Base-by-base conservation (phyloP, 192 early-diverging fungal species). In the Entomortierella beljakovae region DNA sequence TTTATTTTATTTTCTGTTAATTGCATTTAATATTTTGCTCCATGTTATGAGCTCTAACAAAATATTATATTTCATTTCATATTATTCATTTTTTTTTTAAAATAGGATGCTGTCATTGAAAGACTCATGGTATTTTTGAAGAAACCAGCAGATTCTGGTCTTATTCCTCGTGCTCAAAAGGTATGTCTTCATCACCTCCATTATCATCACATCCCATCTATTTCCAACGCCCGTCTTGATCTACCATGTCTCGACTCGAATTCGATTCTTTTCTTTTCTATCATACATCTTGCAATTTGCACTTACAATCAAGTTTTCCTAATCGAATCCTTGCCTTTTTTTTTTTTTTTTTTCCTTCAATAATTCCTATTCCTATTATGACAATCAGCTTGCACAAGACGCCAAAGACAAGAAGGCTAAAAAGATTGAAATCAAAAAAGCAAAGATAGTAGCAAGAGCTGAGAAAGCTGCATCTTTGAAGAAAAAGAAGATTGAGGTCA, bases 341-440 rank as follows among this genome's bases (percentile, higher is more conserved):
- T n/a, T n/a, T n/a, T n/a, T n/a, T n/a, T n/a, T n/a, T n/a, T n/a
- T n/a, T n/a, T n/a, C n/a, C n/a, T n/a, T n/a, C n/a, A n/a, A n/a
- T 60, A 22, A 35, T 60, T 43, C 3, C n/a, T 58, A n/a, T 37
- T 43, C 33, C 2, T n/a, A 57, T 34, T 7, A 34, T 10, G n/a
- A 35, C 16, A 28, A 11, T 26, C 42, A 70, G 50, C 23, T 54
- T 28, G 68, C 57, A 18, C 52, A 51, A 32, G 74, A 77, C 54
- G 59, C 60, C 33, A 77, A 77, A 56, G 74, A 77, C 61, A 77
- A 69, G 61, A 77, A 77, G 48, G 74, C 61, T 56, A 61, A 77
- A 55, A 68, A 68, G 49, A 33, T 57, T 7, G 74, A 60, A 10
- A 29, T 77, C 66, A 68, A 77, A 66, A 77, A 77, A 55, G 74